A percentile compares a stretch with the other conserved stretches of the same genome.
phyloP scores from a whole-genome alignment of 2,329 filamentous ascomycete genomes.

The Sclerotinia glacialis region DNA sequence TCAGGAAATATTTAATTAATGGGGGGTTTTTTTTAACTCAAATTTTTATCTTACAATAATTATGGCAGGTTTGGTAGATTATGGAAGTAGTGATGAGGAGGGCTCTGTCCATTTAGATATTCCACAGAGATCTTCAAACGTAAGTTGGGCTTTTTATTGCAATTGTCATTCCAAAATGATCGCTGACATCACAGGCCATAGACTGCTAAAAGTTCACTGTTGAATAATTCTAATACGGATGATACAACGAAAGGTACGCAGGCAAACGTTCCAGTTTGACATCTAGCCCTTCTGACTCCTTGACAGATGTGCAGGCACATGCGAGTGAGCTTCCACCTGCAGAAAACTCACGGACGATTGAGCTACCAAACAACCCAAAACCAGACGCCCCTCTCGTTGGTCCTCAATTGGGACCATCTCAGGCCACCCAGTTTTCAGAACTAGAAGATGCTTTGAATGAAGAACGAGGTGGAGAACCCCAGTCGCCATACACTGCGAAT shows the following conservation, averaged over 20 bases:
- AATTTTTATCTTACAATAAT: constrained; percentile 7
- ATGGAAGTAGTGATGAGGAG: constrained; percentile 43
- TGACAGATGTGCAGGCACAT: constrained; percentile 26
- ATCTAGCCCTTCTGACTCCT: constrained; percentile 24
- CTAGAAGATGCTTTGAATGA: constrained; percentile 21
- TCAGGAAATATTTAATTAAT: constrained; percentile 10
- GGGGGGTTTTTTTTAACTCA: neutral
- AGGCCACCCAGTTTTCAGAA: constrained; percentile 17
- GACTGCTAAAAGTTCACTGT: constrained; percentile 26
- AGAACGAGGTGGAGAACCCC: constrained; percentile 36
- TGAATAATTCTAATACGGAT: constrained; percentile 25
- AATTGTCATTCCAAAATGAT: constrained; percentile 12
- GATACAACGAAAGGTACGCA: constrained; percentile 28
- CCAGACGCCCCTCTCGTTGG: constrained; percentile 34
- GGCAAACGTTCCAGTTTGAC: neutral
- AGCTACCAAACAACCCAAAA: constrained; percentile 10
- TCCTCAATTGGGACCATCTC: constrained; percentile 35
- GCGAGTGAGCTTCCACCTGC: constrained; percentile 11
- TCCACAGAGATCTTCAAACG: constrained; percentile 26
- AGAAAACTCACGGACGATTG: neutral
- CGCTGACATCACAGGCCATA: constrained; percentile 31
- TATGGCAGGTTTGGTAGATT: constrained; percentile 42
- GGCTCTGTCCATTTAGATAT: constrained; percentile 31
- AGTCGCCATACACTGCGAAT: constrained; percentile 65
- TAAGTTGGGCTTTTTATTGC: constrained; percentile 24